Percentiles rank a stretch among this genome's conserved stretches.
Conservation (phyloP, 352 stramenopile species). For the Pythium diclinum region DNA sequence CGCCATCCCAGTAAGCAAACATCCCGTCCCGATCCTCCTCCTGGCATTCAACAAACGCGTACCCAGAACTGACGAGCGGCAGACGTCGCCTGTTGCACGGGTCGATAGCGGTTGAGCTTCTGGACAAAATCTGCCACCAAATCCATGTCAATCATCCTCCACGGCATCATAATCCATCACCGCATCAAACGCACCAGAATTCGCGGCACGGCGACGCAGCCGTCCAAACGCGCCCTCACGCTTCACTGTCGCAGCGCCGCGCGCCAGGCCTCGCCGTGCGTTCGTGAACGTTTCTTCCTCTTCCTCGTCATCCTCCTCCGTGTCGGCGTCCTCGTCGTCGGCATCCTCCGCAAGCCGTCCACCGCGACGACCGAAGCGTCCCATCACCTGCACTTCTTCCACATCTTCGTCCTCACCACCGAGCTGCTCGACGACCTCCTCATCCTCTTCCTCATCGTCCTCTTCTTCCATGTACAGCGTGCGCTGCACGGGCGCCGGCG, state of each 20-base stretch:
- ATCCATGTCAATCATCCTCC: not conserved
- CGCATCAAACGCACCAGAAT: slow-evolving; percentile 9
- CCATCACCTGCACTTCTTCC: slow-evolving; percentile 32
- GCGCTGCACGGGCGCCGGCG: slow-evolving; percentile 55
- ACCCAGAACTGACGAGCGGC: slow-evolving; percentile 43
- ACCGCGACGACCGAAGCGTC: slow-evolving; percentile 20
- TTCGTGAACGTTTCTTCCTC: not conserved
- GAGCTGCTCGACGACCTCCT: slow-evolving; percentile 35
- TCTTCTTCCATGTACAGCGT: slow-evolving; percentile 49
- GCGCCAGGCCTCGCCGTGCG: not conserved
- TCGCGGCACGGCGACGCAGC: slow-evolving; percentile 12
- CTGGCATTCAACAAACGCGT: not conserved
- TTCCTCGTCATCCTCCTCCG: slow-evolving; percentile 13
- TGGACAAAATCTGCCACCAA: slow-evolving; percentile 15
- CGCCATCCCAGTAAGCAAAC: not conserved
- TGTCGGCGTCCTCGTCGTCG: slow-evolving; percentile 27
- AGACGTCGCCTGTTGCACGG: slow-evolving; percentile 28
- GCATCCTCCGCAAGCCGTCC: slow-evolving; percentile 17
- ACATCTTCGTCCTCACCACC: slow-evolving; percentile 38
- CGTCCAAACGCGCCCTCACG: slow-evolving; percentile 12
- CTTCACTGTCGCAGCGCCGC: not conserved
- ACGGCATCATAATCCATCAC: not conserved
- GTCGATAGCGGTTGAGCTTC: slow-evolving; percentile 18
- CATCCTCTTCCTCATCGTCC: slow-evolving; percentile 42
- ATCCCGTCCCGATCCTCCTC: not conserved